Evolutionary conservation across 2,329 filamentous ascomycete genomes (phyloP).

Genomic region (Colletotrichum gigasporum): DNA sequence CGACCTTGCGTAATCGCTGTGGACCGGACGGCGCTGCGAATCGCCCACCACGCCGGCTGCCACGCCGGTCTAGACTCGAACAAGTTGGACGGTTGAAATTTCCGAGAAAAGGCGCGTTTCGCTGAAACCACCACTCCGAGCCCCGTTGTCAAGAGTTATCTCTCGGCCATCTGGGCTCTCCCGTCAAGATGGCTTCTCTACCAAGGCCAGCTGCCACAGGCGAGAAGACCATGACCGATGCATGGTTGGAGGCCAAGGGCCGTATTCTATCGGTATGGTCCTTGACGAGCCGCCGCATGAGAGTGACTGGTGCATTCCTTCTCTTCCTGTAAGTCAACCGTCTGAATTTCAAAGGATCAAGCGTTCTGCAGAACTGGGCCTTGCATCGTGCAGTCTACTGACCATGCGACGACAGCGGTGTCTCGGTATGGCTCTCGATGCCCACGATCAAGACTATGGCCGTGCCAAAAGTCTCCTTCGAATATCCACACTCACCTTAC

Average conservation of each 20-base stretch:
- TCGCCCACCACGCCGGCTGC: conserved; percentile 13
- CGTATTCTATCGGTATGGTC: conserved; percentile 41
- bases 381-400: background rate
- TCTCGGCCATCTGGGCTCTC: background rate
- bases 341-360: background rate
- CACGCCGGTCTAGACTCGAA: background rate
- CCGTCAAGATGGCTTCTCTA: conserved; percentile 19
- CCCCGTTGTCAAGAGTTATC: background rate
- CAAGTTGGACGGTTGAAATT: background rate
- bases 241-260: conserved; percentile 35
- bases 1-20: conserved; percentile 16
- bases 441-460: conserved; percentile 34
- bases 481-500: conserved; percentile 48
- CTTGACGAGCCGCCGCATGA: conserved; percentile 45
- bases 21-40: conserved; percentile 13
- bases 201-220: background rate
- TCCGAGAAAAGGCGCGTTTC: background rate
- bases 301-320: conserved; percentile 38
- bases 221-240: conserved; percentile 34
- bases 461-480: conserved; percentile 42
- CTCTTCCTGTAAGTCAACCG: conserved; percentile 42
- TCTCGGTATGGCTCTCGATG: conserved; percentile 35
- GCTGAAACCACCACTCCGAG: background rate
- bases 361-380: too few species aligned
- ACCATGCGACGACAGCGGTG: conserved; percentile 17